Evolutionary conservation across 345 rosid species (phyloP).

Genomic region (Arabidopsis arenosa): DNA sequence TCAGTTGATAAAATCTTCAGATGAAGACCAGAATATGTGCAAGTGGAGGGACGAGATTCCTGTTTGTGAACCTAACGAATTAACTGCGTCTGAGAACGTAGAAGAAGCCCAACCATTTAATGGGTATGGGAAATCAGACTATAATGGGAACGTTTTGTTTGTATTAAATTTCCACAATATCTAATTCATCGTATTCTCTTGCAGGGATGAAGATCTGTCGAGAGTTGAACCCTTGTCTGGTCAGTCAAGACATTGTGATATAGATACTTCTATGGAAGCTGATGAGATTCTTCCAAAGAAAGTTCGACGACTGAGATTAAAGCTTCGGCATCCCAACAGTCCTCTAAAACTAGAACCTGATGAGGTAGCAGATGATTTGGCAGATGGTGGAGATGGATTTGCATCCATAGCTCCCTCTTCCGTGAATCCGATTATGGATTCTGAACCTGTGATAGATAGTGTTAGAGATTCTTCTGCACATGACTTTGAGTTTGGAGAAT

Average conservation of each 20-base stretch:
- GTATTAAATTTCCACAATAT: conserved; percentile 21
- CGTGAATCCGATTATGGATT: conserved; percentile 38
- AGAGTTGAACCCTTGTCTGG: conserved; percentile 40
- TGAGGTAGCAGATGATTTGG: conserved; percentile 46
- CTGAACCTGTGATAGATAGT: conserved; percentile 43
- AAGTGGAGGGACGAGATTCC: conserved; percentile 57
- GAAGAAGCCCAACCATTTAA: conserved; percentile 41
- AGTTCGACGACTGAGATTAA: conserved; percentile 62
- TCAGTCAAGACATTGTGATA: conserved; percentile 39
- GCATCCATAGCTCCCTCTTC: conserved; percentile 43
- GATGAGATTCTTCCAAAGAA: conserved; percentile 55
- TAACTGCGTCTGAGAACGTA: conserved; percentile 41
- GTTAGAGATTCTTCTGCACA: conserved; percentile 42
- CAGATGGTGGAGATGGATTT: conserved; percentile 42
- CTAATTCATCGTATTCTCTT: conserved; percentile 44
- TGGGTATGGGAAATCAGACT: conserved; percentile 52
- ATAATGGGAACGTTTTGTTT: conserved; percentile 20
- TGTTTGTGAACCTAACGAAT: conserved; percentile 39
- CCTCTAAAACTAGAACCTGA: conserved; percentile 46
- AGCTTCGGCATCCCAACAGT: conserved; percentile 48
- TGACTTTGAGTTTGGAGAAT: conserved; percentile 47
- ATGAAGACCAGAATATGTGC: conserved; percentile 50
- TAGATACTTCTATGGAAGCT: conserved; percentile 47
- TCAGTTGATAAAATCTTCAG: conserved; percentile 49
- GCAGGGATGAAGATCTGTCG: conserved; percentile 55